Conservation (phyloP, 768 basidiomycete species). For the Butyriboletus loyo region DNA sequence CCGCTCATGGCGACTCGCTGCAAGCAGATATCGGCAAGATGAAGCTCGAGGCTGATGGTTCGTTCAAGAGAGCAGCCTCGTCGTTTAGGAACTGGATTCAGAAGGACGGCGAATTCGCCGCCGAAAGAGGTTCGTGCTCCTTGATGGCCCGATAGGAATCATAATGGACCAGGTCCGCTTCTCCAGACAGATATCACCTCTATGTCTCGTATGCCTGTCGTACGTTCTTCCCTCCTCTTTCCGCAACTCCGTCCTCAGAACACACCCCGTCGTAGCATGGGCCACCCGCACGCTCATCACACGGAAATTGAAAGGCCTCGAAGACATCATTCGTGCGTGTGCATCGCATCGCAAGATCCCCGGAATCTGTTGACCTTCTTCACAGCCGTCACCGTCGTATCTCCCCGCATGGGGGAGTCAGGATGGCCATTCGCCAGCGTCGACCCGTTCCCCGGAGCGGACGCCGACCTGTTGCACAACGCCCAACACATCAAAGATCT, state of each 20-base stretch:
- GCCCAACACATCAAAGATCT: constrained; percentile 77
- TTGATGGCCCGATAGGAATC: neutral
- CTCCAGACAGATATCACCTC: constrained; percentile 81
- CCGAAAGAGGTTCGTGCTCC: constrained; percentile 66
- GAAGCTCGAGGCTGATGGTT: constrained; percentile 56
- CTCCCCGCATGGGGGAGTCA: constrained; percentile 76
- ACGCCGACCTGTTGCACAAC: constrained; percentile 70
- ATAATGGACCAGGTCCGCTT: neutral
- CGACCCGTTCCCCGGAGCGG: constrained; percentile 67
- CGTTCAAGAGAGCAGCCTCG: constrained; percentile 56
- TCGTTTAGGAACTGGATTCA: constrained; percentile 57
- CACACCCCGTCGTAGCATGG: constrained; percentile 65
- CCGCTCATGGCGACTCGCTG: constrained; percentile 30
- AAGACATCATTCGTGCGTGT: constrained; percentile 72
- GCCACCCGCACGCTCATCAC: constrained; percentile 88
- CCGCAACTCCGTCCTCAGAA: no score
- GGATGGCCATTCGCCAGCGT: constrained; percentile 87
- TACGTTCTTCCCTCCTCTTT: constrained; percentile 32
- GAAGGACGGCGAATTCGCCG: constrained; percentile 58
- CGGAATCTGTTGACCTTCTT: neutral
- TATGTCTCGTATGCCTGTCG: constrained; percentile 88
- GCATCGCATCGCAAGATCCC: neutral
- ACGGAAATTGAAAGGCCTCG: constrained; percentile 88
- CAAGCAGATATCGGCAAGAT: constrained; percentile 55
- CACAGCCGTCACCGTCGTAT: constrained; percentile 75